A percentile compares a stretch with the other conserved stretches of the same genome.
Evolutionary conservation across 805 yeast genomes (phyloP).

Genomic region (Candida endomychidarum): DNA sequence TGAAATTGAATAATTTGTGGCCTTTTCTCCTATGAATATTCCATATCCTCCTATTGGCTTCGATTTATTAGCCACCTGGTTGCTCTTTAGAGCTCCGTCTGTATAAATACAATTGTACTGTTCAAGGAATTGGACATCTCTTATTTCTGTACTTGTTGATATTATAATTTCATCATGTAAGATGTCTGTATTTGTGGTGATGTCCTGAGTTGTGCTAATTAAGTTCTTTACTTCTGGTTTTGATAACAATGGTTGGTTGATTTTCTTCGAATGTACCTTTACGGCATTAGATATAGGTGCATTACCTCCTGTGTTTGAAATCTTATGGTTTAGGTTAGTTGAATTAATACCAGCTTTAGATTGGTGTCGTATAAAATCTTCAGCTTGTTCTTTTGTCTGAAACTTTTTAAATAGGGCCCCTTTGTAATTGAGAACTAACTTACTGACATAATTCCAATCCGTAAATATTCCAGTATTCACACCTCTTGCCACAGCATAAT

Average conservation of each 20-base stretch:
- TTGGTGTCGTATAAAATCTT: conserved; percentile 29
- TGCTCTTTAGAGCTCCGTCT: conserved; percentile 75
- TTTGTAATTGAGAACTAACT: conserved; percentile 53
- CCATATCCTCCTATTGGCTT: conserved; percentile 59
- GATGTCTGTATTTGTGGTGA: background rate
- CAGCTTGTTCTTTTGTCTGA: conserved; percentile 47
- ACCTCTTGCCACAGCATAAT: conserved; percentile 43
- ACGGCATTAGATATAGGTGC: no score
- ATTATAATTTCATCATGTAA: background rate
- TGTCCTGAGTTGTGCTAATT: background rate
- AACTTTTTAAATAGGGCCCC: conserved; percentile 63
- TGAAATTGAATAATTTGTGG: conserved; percentile 44
- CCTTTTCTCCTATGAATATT: conserved; percentile 50
- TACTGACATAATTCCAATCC: conserved; percentile 58
- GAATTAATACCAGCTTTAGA: background rate
- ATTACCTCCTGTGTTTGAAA: no score
- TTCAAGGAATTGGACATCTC: background rate
- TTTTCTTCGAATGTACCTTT: no score
- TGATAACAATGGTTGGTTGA: no score
- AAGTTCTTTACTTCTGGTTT: background rate
- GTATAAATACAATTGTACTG: conserved; percentile 47
- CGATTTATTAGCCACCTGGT: conserved; percentile 39
- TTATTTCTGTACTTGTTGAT: background rate
- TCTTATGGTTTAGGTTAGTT: no score
- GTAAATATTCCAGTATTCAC: conserved; percentile 51